phyloP scores from a whole-genome alignment of 495 filamentous ascomycete genomes.

The Talaromyces thailandensis region DNA sequence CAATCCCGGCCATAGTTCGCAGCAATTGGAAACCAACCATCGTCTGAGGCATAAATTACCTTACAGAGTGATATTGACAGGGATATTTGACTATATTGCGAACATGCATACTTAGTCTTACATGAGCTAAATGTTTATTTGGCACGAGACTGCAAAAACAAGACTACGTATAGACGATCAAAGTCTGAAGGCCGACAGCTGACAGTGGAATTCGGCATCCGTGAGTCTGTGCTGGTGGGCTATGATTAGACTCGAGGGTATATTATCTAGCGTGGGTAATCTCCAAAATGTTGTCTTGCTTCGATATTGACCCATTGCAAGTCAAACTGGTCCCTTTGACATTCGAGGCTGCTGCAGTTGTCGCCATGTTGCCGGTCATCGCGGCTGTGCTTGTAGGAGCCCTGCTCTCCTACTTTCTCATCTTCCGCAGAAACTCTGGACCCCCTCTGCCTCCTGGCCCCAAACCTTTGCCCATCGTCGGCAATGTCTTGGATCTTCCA shows the following conservation, averaged over 20 bases:
- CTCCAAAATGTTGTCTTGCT: neutral
- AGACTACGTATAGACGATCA: neutral
- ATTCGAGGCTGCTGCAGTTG: neutral
- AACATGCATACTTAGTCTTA: neutral
- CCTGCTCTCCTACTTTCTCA: neutral
- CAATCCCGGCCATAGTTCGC: neutral
- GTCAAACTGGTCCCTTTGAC: neutral
- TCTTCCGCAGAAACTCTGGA: neutral
- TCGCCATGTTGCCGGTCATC: neutral
- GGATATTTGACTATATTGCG: neutral
- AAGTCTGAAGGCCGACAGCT: neutral
- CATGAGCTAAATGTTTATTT: neutral
- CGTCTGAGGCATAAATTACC: neutral
- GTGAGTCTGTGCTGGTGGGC: neutral
- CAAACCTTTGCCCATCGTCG: slow-evolving; percentile 30
- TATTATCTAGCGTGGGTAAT: neutral
- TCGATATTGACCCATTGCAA: neutral
- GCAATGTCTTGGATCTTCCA: slow-evolving; percentile 38
- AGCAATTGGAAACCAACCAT: neutral
- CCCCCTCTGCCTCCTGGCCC: slow-evolving; percentile 37
- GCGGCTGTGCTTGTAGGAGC: neutral
- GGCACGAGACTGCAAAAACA: neutral
- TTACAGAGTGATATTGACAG: neutral
- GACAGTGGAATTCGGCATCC: neutral
- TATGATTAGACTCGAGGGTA: neutral